These are phyloP conservation scores for Pythium graminicola DNA, from an alignment of 352 stramenopile genomes.

Conservation along the genomic window DNA sequence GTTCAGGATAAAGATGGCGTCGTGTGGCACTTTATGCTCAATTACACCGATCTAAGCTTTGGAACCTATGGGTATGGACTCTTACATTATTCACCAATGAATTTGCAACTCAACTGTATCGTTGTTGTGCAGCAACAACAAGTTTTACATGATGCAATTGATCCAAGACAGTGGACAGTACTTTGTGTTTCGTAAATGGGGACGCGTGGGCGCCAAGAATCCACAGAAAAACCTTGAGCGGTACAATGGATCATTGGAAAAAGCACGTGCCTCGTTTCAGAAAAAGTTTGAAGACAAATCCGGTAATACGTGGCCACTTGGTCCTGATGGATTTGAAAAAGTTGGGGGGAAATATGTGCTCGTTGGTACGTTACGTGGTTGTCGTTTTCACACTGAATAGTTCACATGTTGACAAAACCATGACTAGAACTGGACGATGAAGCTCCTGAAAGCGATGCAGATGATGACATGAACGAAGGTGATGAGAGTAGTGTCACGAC, in stretches of 20 bases:
- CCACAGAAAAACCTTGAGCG: conserved; percentile 17
- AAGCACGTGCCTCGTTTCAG: conserved; percentile 39
- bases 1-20: conserved; percentile 44
- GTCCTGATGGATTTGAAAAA: conserved; percentile 29
- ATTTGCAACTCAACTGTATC: neutral
- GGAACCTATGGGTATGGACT: conserved; percentile 36
- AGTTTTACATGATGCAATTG: conserved; percentile 70
- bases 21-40: conserved; percentile 69
- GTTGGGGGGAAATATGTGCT: conserved; percentile 60
- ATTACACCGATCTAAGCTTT: conserved; percentile 52
- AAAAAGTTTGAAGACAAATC: conserved; percentile 60
- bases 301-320: conserved; percentile 56
- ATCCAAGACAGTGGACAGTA: conserved; percentile 36
- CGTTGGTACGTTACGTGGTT: conserved; percentile 31
- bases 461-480: conserved; percentile 11
- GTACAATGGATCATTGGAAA: conserved; percentile 31
- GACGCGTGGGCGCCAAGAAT: conserved; percentile 50
- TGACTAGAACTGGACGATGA: conserved; percentile 26
- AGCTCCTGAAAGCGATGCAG: neutral
- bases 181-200: conserved; percentile 65
- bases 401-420: too few relatives aligned
- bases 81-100: neutral
- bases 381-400: too few relatives aligned
- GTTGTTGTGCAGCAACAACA: conserved; percentile 46
- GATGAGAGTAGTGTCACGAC: neutral